phyloP scores from a whole-genome alignment of 2,329 filamentous ascomycete genomes.

The Neonectria hederae region DNA sequence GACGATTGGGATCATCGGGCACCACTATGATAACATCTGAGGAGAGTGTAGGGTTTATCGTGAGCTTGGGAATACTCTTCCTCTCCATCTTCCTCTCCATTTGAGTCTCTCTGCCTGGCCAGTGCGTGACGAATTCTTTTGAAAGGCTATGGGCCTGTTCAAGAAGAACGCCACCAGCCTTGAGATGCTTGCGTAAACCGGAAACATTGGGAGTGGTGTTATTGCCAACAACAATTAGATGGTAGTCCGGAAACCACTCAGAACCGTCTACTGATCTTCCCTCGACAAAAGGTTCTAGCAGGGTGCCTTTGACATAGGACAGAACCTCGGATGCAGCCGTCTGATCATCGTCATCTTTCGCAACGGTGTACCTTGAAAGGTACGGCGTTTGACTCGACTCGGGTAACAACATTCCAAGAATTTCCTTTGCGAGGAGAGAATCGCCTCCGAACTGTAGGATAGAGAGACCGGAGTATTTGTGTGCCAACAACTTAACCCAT shows the following conservation, averaged over 20 bases:
- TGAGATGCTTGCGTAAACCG: slow-evolving; percentile 39
- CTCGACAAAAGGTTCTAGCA: slow-evolving; percentile 43
- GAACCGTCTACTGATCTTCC: slow-evolving; percentile 32
- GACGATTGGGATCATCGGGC: slow-evolving; percentile 17
- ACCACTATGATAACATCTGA: slow-evolving; percentile 32
- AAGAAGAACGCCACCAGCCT: slow-evolving; percentile 43
- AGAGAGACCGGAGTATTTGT: slow-evolving; percentile 51
- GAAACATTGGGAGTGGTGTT: slow-evolving; percentile 25
- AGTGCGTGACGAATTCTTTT: background rate
- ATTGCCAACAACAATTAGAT: slow-evolving; percentile 45
- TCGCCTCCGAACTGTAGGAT: slow-evolving; percentile 53
- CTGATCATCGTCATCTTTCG: slow-evolving; percentile 24
- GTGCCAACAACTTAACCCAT: slow-evolving; percentile 47
- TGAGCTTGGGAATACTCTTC: background rate
- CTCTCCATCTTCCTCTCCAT: slow-evolving; percentile 18
- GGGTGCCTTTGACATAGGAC: slow-evolving; percentile 23
- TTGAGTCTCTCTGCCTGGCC: background rate
- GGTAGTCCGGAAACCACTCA: slow-evolving; percentile 42
- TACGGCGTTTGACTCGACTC: slow-evolving; percentile 40
- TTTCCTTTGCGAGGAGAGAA: slow-evolving; percentile 24
- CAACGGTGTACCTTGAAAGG: slow-evolving; percentile 48
- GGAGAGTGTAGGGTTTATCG: background rate
- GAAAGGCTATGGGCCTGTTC: slow-evolving; percentile 14
- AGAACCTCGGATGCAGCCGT: slow-evolving; percentile 12
- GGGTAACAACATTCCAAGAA: slow-evolving; percentile 43